phyloP scores from a whole-genome alignment of 1,139 yeast species.

The Geotrichum restrictum region DNA sequence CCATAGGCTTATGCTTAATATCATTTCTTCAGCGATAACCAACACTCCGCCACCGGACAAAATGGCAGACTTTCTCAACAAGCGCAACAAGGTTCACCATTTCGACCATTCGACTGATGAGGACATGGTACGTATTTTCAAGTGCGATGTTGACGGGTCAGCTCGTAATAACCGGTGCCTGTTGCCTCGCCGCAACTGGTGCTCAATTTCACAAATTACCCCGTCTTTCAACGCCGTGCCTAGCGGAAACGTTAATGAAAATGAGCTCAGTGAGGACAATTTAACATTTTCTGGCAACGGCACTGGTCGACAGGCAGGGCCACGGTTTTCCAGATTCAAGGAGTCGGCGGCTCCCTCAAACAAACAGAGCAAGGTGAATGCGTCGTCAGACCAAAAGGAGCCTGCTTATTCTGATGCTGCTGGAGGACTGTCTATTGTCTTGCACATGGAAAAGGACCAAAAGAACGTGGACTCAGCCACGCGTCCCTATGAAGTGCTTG shows the following conservation, averaged over 20 bases:
- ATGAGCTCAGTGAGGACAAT: conserved; percentile 2
- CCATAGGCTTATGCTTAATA: conserved; percentile 73
- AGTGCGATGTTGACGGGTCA: conserved; percentile 56
- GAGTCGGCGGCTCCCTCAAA: conserved; percentile 22
- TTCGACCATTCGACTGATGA: conserved; percentile 65
- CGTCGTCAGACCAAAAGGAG: conserved; percentile 43
- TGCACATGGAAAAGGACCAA: conserved; percentile 68
- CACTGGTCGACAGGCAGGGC: conserved; percentile 24
- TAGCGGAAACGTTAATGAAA: neutral
- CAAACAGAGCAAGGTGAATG: conserved; percentile 25
- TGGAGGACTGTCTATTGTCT: conserved; percentile 60
- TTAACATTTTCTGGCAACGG: conserved; percentile 19
- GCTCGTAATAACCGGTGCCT: conserved; percentile 55
- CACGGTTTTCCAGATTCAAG: conserved; percentile 29
- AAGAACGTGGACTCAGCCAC: conserved; percentile 52
- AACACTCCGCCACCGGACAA: conserved; percentile 91
- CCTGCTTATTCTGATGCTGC: conserved; percentile 39
- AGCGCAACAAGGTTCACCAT: conserved; percentile 65
- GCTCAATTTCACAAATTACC: conserved; percentile 30
- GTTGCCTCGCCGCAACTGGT: conserved; percentile 78
- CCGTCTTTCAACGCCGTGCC: neutral
- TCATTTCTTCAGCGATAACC: conserved; percentile 82
- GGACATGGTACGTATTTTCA: conserved; percentile 72
- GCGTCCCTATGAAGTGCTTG: conserved; percentile 60
- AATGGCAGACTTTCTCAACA: conserved; percentile 67